These are phyloP conservation scores for Nosema muscidifuracis DNA, from an alignment of 371 early-diverging fungal species.

Conservation along the genomic window DNA sequence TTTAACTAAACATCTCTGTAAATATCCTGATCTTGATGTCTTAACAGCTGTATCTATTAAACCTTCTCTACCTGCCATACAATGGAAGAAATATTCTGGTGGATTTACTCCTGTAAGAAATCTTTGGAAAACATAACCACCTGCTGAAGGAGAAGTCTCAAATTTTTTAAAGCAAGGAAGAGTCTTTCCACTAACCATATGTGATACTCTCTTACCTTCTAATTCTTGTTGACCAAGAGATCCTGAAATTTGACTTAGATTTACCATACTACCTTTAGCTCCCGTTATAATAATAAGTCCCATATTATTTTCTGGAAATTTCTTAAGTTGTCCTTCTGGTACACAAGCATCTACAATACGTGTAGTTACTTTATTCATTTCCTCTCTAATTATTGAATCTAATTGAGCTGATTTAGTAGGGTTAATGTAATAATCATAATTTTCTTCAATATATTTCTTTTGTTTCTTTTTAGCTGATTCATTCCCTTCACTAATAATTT, in stretches of 20 bases:
- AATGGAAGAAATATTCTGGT: slow-evolving; percentile 73
- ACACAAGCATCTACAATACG: slow-evolving; percentile 65
- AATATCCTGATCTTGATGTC: slow-evolving; percentile 94
- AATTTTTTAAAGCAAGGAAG: slow-evolving; percentile 76
- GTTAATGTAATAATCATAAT: slow-evolving; percentile 27
- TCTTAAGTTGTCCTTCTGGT: slow-evolving; percentile 72
- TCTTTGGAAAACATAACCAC: slow-evolving; percentile 91
- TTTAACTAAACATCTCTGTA: slow-evolving; percentile 98
- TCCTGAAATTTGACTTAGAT: slow-evolving; percentile 93
- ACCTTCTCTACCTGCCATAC: slow-evolving; percentile 99
- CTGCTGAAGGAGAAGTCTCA: slow-evolving; percentile 77
- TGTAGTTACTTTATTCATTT: slow-evolving; percentile 42
- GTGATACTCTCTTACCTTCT: slow-evolving; percentile 94
- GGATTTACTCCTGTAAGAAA: slow-evolving; percentile 98
- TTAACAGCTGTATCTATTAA: slow-evolving; percentile 99
- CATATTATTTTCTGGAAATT: slow-evolving; percentile 92
- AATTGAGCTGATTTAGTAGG: slow-evolving; percentile 22
- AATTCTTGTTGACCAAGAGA: slow-evolving; percentile 96
- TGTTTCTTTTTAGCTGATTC: slow-evolving; percentile 46
- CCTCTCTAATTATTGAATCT: slow-evolving; percentile 34
- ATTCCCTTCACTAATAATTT: slow-evolving; percentile 69
- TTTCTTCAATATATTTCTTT: slow-evolving; percentile 8
- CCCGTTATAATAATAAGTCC: slow-evolving; percentile 94
- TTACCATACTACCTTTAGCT: slow-evolving; percentile 94
- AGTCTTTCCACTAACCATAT: slow-evolving; percentile 91